Evolutionary conservation across 345 rosid genomes (phyloP).

Genomic region (Ceriops zippeliana): DNA sequence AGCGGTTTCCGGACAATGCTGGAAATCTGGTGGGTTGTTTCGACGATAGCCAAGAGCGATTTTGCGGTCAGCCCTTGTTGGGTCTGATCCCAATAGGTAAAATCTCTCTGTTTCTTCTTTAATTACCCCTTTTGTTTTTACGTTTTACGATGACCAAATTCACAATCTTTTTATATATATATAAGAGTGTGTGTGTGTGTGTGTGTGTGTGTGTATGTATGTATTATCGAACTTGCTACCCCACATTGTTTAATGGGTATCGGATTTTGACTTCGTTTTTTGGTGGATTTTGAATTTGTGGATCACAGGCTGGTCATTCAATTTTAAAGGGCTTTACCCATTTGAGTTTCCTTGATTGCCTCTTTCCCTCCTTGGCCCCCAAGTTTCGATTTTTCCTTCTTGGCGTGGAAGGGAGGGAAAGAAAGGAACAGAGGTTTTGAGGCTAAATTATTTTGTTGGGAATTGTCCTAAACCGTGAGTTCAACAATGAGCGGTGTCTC

Average conservation of each 20-base stretch:
- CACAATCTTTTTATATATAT: background rate
- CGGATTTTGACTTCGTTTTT: background rate
- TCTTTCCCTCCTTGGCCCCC: conserved; percentile 62
- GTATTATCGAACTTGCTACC: background rate
- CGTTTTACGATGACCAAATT: conserved; percentile 8
- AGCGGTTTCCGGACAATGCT: conserved; percentile 30
- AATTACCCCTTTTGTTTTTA: conserved; percentile 13
- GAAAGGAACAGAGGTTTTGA: conserved; percentile 11
- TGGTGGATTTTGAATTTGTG: conserved; percentile 15
- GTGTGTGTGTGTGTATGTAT: too few relatives aligned
- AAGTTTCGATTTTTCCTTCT: conserved; percentile 34
- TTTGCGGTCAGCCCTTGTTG: conserved; percentile 28
- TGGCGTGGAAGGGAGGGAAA: conserved; percentile 62
- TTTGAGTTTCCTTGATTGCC: conserved; percentile 31
- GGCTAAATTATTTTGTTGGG: conserved; percentile 5
- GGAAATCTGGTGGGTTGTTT: conserved; percentile 28
- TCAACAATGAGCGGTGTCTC: conserved; percentile 60
- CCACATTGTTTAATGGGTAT: background rate
- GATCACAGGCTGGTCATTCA: conserved; percentile 35
- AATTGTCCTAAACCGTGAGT: conserved; percentile 8
- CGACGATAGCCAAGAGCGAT: conserved; percentile 26
- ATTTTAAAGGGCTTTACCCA: conserved; percentile 21
- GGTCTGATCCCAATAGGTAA: conserved; percentile 26
- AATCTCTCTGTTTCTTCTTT: background rate
- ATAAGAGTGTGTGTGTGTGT: too few relatives aligned